Evolutionary conservation across 2,329 filamentous ascomycete genomes (phyloP).

Genomic region (Paraconiothyrium brasiliense): DNA sequence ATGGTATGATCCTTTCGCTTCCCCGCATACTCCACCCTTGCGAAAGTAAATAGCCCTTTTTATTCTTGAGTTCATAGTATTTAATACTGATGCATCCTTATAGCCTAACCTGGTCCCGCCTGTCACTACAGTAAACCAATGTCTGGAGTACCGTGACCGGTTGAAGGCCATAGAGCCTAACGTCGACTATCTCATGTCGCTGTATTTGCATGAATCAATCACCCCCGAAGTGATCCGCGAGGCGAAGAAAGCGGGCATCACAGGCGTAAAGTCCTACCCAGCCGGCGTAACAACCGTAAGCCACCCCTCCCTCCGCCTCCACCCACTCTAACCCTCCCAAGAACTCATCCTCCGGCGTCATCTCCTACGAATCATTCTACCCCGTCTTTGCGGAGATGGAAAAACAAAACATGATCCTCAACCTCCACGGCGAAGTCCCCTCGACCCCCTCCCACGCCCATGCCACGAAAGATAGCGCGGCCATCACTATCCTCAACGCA

Average conservation of each 20-base stretch:
- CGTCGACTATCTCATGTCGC: conserved; percentile 61
- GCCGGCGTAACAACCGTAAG: conserved; percentile 53
- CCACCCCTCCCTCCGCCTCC: not conserved
- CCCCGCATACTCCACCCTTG: not conserved
- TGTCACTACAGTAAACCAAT: conserved; percentile 59
- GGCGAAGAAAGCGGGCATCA: conserved; percentile 76
- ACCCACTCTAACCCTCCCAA: conserved; percentile 12
- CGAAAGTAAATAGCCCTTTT: not conserved
- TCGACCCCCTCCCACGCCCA: conserved; percentile 51
- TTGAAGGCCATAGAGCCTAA: conserved; percentile 58
- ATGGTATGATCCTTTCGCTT: conserved; percentile 53
- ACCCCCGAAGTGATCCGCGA: conserved; percentile 69
- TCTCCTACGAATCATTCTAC: conserved; percentile 75
- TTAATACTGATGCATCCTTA: not conserved
- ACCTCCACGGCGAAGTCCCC: conserved; percentile 91
- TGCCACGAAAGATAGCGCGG: conserved; percentile 26
- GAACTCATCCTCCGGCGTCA: conserved; percentile 72
- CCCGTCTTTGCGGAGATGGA: conserved; percentile 92
- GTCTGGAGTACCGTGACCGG: conserved; percentile 56
- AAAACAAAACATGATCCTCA: conserved; percentile 80
- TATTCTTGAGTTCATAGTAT: not conserved
- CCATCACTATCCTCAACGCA: conserved; percentile 66
- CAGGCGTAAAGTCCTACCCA: conserved; percentile 76
- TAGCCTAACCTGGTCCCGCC: conserved; percentile 62
- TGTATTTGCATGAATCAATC: conserved; percentile 61